Base-by-base conservation (phyloP, 441 rosid genomes). In the Populus hybrid region DNA sequence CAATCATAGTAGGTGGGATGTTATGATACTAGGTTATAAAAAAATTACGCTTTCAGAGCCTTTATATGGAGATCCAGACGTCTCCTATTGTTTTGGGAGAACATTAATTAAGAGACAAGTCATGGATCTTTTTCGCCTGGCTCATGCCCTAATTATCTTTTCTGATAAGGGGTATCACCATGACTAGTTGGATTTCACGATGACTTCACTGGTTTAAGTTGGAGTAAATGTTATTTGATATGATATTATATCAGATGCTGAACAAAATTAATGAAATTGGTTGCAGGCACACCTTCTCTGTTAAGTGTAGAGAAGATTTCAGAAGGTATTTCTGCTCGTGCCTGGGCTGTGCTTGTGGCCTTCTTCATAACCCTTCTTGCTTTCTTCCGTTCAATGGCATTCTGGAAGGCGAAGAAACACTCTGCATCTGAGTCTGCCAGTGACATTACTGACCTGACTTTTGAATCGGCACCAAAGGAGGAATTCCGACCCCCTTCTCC, bases 401-500 rank as follows among this genome's bases (percentile, higher is more conserved):
- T 30, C 83, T 76, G 80, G 73, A 83, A 82, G 14, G 82, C 84
- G 1, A 88, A 82, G 77, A 89, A 72, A 73, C 64, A 84, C 28
- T 70, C 81, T 7, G 77, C 73, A 20, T 80, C 68, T 71, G 86
- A 81, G 75, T 82, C 71, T 71, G 80, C 75, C 72, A 46, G 68
- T 81, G 69, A 85, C 57, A 84, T 83, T 76, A 71, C 75, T n/a
- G 71, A 82, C 14, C 76, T 73, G 30, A 68, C 78, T 38, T 83
- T 70, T 77, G 88, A 77, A 69, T 78, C 80, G 34, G 75, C 63
- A 77, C 85, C 81, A 78, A 87, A 88, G 78, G 94, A 90, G 77
- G 93, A 91, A 81, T 78, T 70, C 59, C 88, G 87, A 6, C 92
- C 92, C 70, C 90, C 95, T 64, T 89, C 92, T 67, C 92, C 97